These are phyloP conservation scores for Sporothrix mexicana DNA, from an alignment of 2,329 filamentous ascomycete species.

Conservation along the genomic window DNA sequence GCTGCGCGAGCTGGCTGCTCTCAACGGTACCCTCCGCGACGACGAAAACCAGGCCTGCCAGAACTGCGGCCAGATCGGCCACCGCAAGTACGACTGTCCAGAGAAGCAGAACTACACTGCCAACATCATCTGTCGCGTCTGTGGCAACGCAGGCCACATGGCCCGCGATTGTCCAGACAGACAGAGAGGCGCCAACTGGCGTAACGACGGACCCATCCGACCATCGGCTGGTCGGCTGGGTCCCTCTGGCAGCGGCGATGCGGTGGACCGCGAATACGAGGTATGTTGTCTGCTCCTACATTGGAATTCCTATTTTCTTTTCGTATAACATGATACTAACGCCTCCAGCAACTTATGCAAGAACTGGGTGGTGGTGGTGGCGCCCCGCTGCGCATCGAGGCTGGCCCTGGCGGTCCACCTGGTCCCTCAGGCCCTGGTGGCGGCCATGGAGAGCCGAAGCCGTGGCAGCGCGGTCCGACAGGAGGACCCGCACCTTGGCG, in stretches of 20 bases:
- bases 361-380: conserved; percentile 82
- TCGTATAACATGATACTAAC: not conserved
- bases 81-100: conserved; percentile 98
- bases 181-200: conserved; percentile 88
- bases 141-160: conserved; percentile 98
- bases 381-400: conserved; percentile 83
- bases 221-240: conserved; percentile 70
- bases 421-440: conserved; percentile 66
- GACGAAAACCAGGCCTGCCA: conserved; percentile 99
- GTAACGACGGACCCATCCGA: conserved; percentile 70
- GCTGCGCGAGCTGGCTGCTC: conserved; percentile 92
- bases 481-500: conserved; percentile 85
- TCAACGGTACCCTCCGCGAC: conserved; percentile 98
- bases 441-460: conserved; percentile 66
- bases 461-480: conserved; percentile 87
- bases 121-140: conserved; percentile 98
- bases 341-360: conserved; percentile 86
- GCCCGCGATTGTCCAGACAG: conserved; percentile 96
- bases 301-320: not conserved
- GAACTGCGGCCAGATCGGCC: conserved; percentile 98
- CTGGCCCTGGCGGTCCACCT: conserved; percentile 66
- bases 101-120: conserved; percentile 99
- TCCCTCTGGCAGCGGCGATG: conserved; percentile 68
- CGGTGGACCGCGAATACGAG: conserved; percentile 93
- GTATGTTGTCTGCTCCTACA: conserved; percentile 58